A percentile compares a stretch with the other conserved stretches of the same genome.
Evolutionary conservation across 192 early-diverging fungal genomes (phyloP).

Genomic region (Coemansia sp.): DNA sequence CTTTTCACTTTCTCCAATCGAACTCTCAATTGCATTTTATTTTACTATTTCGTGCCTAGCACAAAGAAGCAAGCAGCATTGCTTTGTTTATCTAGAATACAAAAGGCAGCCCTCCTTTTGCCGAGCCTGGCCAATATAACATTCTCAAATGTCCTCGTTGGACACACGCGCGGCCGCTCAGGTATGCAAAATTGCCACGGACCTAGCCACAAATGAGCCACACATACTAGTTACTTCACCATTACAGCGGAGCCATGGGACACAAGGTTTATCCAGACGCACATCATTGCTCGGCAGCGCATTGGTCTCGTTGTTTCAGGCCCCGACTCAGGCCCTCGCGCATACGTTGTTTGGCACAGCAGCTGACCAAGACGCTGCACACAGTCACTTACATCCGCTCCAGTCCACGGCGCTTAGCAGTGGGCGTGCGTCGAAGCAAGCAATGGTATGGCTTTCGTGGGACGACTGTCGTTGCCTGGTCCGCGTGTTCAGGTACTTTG

Average conservation of each 20-base stretch:
- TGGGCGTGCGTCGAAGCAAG: neutral
- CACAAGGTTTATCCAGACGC: neutral
- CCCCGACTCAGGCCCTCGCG: conserved; percentile 31
- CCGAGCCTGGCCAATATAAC: too few relatives aligned
- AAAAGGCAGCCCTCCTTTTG: too few relatives aligned
- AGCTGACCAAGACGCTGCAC: conserved; percentile 8
- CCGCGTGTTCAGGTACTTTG: conserved; percentile 32
- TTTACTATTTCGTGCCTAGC: neutral
- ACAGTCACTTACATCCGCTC: conserved; percentile 3
- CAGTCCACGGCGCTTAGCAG: conserved; percentile 14
- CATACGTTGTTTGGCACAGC: conserved; percentile 21
- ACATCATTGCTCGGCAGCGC: conserved; percentile 25
- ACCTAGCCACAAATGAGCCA: conserved; percentile 25
- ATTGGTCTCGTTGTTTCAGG: conserved; percentile 29
- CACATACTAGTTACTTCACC: conserved; percentile 27
- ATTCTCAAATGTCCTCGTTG: conserved; percentile 11
- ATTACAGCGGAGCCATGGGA: neutral
- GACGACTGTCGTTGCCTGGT: conserved; percentile 42
- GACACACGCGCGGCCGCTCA: conserved; percentile 28
- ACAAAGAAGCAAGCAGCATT: too few relatives aligned
- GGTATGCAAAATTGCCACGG: conserved; percentile 40
- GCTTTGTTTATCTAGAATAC: too few relatives aligned
- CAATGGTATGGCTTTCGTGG: conserved; percentile 51
- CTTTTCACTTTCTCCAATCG: neutral
- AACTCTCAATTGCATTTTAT: neutral